Base-by-base conservation (phyloP, 2,329 filamentous ascomycete genomes). In the Ceratocystis colombiana region DNA sequence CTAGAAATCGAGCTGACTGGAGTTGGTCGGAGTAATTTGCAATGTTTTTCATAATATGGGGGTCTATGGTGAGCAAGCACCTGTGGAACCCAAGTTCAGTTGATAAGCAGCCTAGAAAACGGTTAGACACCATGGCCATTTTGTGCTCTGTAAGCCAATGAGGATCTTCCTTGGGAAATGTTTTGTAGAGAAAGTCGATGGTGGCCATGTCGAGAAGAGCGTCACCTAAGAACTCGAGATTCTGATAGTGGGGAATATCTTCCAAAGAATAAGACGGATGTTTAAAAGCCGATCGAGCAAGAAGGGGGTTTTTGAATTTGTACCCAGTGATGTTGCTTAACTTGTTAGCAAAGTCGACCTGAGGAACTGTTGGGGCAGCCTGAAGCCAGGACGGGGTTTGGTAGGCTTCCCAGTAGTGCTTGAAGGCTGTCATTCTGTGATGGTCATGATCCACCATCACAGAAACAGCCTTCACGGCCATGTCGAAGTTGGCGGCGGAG, bases 111-210 rank as follows among this genome's bases (percentile, higher is more conserved):
- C 89, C 90, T 1, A 96, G 81, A 72, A 97, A 99, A 68, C 92
- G 91, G 77, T 99, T 99, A 64, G 90, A 94, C 0, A 94, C 92
- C 89, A 99, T 96, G n/a, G 92, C 90, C 86, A 95, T 96, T 77
- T 97, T 97, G 80, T 97, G 93, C 75, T 97, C 94, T 0, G 94
- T 97, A 68, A 99, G 80, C 93, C 93, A 97, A 73, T 97, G 92
- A 0, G 94, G 93, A 72, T 96, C 91, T 67, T 88, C 89, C 64
- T 84, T 78, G 0, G 91, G 90, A 71, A 88, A 90, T 2, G 79
- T 80, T 70, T 85, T 81, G 76, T 90, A 97, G 3, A 99, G 80
- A 71, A 89, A 85, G 71, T 92, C 88, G 65, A 97, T 87, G 71
- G 88, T 90, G 10, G 81, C 88, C 84, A 93, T 88, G 73, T 96